Conservation (phyloP, 768 basidiomycete genomes). For the Mycena polygramma region DNA sequence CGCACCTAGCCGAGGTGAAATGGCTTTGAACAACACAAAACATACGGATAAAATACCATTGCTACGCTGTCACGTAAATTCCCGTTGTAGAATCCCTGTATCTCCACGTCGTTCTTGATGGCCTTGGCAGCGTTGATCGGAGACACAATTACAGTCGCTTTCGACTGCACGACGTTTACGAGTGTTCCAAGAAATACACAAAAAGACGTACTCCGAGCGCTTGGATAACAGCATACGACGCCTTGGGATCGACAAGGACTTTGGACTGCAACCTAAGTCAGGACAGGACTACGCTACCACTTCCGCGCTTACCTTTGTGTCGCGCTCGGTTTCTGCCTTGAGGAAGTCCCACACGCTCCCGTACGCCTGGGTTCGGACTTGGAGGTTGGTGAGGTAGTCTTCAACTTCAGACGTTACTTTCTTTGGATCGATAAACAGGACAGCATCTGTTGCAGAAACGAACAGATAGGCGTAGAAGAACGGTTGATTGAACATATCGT, state of each 20-base stretch:
- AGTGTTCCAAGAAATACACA: background rate
- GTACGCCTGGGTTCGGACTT: constrained; percentile 67
- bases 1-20: constrained; percentile 41
- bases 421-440: constrained; percentile 65
- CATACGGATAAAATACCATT: constrained; percentile 47
- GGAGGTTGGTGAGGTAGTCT: constrained; percentile 56
- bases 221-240: constrained; percentile 70
- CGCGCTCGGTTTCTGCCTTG: constrained; percentile 60
- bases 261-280: constrained; percentile 40
- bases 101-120: constrained; percentile 70
- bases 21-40: too few species aligned
- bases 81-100: constrained; percentile 75
- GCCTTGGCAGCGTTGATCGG: constrained; percentile 71
- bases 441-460: constrained; percentile 58
- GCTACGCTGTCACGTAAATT: constrained; percentile 81
- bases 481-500: constrained; percentile 76
- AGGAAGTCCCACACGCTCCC: constrained; percentile 64
- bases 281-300: background rate
- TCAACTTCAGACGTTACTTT: constrained; percentile 59
- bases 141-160: constrained; percentile 49
- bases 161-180: constrained; percentile 55
- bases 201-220: constrained; percentile 43
- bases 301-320: constrained; percentile 56
- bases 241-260: constrained; percentile 70
- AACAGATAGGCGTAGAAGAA: constrained; percentile 82